Percentiles rank a stretch among this genome's conserved stretches.
Conservation (phyloP, 2,329 filamentous ascomycete species). For the Capronia coronata region DNA sequence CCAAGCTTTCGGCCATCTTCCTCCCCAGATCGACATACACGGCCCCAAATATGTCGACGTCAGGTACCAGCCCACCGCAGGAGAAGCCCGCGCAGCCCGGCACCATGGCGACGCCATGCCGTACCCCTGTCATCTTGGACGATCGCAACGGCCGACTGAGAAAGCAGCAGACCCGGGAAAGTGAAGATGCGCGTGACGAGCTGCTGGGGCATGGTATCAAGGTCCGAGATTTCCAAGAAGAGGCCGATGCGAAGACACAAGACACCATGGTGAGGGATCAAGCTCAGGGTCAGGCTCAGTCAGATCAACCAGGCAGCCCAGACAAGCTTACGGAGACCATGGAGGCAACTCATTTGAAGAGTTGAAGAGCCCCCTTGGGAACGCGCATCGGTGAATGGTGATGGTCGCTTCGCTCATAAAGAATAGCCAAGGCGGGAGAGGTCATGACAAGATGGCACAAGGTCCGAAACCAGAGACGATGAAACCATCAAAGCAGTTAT, state of each 20-base stretch:
- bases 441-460: no score
- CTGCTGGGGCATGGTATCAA: conserved; percentile 20
- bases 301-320: neutral
- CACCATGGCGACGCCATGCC: conserved; percentile 1
- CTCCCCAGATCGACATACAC: conserved; percentile 7
- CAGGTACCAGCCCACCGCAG: neutral
- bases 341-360: no score
- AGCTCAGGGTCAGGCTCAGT: neutral
- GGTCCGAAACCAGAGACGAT: no score
- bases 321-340: neutral
- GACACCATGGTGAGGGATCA: neutral
- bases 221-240: conserved; percentile 21
- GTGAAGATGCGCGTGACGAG: conserved; percentile 14
- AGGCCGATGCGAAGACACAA: conserved; percentile 12
- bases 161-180: conserved; percentile 11
- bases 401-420: no score
- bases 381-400: no score
- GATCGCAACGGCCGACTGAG: conserved; percentile 7
- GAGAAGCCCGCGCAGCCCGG: neutral
- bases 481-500: neutral
- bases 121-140: conserved; percentile 7
- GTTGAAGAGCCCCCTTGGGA: no score
- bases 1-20: conserved; percentile 9
- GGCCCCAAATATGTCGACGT: neutral
- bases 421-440: no score